Conservation (phyloP, 2,329 filamentous ascomycete genomes). For the Cercospora beticola region DNA sequence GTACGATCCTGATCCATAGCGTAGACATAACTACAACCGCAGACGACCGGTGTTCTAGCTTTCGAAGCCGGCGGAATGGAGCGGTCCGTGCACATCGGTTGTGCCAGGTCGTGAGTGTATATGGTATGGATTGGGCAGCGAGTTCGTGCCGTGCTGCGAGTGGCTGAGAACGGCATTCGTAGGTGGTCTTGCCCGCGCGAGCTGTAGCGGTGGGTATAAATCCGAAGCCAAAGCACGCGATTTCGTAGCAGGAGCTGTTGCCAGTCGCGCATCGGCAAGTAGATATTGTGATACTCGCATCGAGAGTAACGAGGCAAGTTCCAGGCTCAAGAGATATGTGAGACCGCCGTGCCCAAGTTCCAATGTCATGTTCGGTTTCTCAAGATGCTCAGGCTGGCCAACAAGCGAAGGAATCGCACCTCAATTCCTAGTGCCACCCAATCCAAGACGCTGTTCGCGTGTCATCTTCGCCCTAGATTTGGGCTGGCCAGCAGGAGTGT, state of each 20-base stretch:
- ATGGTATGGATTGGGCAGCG: conserved; percentile 61
- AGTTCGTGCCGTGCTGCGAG: conserved; percentile 79
- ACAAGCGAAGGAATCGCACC: not conserved
- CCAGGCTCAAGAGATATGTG: not conserved
- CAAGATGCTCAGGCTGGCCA: not conserved
- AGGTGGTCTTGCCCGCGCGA: not conserved
- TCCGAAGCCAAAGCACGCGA: not conserved
- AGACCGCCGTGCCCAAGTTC: not conserved
- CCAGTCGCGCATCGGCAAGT: not conserved
- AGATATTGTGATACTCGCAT: not conserved
- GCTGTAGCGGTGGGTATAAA: not conserved
- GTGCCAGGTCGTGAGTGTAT: conserved; percentile 52
- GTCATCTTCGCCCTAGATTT: conserved; percentile 30
- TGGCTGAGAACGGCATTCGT: conserved; percentile 40
- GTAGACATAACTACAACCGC: conserved; percentile 57
- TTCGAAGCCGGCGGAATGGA: conserved; percentile 59
- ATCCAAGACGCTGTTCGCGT: conserved; percentile 34
- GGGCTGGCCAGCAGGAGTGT: conserved; percentile 29
- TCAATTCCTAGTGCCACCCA: conserved; percentile 25
- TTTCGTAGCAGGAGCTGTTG: not conserved
- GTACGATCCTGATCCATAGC: conserved; percentile 54
- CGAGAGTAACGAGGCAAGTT: not conserved
- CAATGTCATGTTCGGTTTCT: not conserved
- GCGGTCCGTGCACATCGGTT: conserved; percentile 70
- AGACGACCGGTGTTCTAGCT: conserved; percentile 72